Base-by-base conservation (phyloP, 305 asterid species). In the Andrographis paniculata region DNA sequence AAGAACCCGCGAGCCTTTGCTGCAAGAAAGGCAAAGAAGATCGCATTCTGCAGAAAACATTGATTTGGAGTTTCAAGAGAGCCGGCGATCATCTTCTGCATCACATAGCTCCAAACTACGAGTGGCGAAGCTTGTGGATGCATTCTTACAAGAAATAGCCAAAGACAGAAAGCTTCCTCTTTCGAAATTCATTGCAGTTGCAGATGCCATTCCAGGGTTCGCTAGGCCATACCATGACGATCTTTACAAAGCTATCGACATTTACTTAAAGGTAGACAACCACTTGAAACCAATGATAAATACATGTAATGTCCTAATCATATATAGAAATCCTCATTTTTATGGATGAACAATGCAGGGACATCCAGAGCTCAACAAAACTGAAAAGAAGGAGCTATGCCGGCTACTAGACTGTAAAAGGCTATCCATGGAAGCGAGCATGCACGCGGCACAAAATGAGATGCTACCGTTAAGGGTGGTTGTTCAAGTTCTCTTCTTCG, bases 371-470 rank as follows among this genome's bases (percentile, higher is more conserved):
- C 80, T 88, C 11, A 76, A 52, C 68, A 88, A 88, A 73, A 77
- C 76, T 6, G 97, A 88, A 53, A 62, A 94, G 42, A 88, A 84
- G 42, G 73, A 79, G 5, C 45, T 84, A 2, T 88, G 97, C 53
- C 66, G 81, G 45, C 70, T 68, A 20, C 65, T 88, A 11, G 89
- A 84, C 75, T 84, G 95, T 82, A 79, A 76, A 60, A 88, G 80
- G 56, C 73, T 88, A 56, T 79, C 97, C 0, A 59, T 82, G 71
- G 85, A 88, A 48, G 82, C 82, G 0, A 81, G 91, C 45, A 76
- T 77, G 79, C 93, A 88, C 23, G 97, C 97, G 17, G 99, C 96
- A 10, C 96, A 91, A 33, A 91, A 91, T 45, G 99, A 91, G 61
- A 66, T 70, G 62, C 94, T 91, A 30, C 99, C 99, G 0, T 27